Evolutionary conservation across 1,284 basidiomycete species (phyloP).

Genomic region (Abortiporus biennis): DNA sequence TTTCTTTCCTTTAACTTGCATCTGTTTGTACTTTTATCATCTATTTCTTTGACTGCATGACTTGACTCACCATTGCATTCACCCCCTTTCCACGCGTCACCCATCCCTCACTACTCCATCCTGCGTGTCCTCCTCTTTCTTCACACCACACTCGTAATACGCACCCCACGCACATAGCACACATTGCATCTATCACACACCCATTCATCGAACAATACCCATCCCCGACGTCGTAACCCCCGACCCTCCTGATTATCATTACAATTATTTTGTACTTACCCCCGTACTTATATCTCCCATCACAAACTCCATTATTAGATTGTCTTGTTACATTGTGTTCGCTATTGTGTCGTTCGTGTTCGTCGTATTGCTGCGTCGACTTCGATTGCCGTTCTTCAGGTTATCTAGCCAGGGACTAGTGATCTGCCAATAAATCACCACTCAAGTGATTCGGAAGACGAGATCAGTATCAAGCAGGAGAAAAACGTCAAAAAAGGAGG

Average conservation of each 20-base stretch:
- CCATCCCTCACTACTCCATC: neutral
- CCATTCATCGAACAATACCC: neutral
- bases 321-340: neutral
- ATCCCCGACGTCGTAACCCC: neutral
- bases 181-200: neutral
- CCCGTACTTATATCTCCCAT: constrained; percentile 1
- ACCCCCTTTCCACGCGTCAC: constrained; percentile 1
- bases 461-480: too few species aligned
- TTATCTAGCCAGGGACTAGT: neutral
- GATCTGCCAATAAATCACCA: neutral
- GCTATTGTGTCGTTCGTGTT: constrained; percentile 2
- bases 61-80: constrained; percentile 1
- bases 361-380: neutral
- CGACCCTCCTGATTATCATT: constrained; percentile 6
- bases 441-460: neutral
- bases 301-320: neutral
- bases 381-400: too few species aligned
- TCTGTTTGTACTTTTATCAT: neutral
- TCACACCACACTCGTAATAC: neutral
- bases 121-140: neutral
- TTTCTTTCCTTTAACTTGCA: neutral
- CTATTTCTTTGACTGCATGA: neutral
- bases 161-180: neutral
- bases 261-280: constrained; percentile 3
- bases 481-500: too few species aligned